phyloP scores from a whole-genome alignment of 805 yeast species.

The Metschnikowia cubensis region DNA sequence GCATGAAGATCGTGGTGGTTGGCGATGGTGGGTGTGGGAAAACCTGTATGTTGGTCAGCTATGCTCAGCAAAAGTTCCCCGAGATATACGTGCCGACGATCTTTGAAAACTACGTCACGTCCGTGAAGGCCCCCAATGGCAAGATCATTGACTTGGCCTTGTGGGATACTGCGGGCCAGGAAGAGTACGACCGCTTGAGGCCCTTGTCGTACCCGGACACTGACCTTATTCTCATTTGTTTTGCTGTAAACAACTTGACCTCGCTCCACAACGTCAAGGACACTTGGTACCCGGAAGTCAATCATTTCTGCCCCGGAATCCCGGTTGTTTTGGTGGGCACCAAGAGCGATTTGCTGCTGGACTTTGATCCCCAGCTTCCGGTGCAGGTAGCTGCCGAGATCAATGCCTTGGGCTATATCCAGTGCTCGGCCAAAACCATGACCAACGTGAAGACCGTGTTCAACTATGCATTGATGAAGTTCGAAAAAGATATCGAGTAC shows the following conservation, averaged over 20 bases:
- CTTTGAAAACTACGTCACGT: constrained; percentile 71
- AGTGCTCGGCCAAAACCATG: constrained; percentile 74
- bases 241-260: constrained; percentile 57
- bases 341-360: constrained; percentile 56
- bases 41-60: constrained; percentile 68
- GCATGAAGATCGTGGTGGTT: constrained; percentile 67
- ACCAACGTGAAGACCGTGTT: constrained; percentile 67
- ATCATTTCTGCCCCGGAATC: constrained; percentile 74
- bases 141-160: constrained; percentile 73
- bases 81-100: constrained; percentile 75
- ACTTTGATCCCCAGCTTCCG: constrained; percentile 45
- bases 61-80: constrained; percentile 68
- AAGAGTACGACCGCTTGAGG: constrained; percentile 75
- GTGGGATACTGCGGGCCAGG: constrained; percentile 93
- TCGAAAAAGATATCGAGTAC: constrained; percentile 34
- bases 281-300: constrained; percentile 84
- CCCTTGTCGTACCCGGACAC: constrained; percentile 80
- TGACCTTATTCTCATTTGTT: constrained; percentile 71
- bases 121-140: constrained; percentile 67
- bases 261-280: constrained; percentile 72
- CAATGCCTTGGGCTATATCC: constrained; percentile 68
- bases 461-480: constrained; percentile 50
- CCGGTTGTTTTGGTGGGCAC: constrained; percentile 82
- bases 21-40: constrained; percentile 95
- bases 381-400: constrained; percentile 52